Percentiles rank a stretch among this genome's conserved stretches.
phyloP scores from a whole-genome alignment of 345 rosid species.

The thale cress (Arabidopsis thaliana) region TAIR10.1 NC_003075.7:9096001-9096500 shows the following conservation, averaged over 20 bases:
- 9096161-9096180: background rate
- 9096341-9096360: fast-evolving
- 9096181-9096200: background rate
- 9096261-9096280: background rate
- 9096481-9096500: constrained; percentile 75
- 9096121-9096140: constrained; percentile 78
- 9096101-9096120: constrained; percentile 92
- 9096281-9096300: constrained; percentile 39
- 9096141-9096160: constrained; percentile 50
- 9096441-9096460: constrained; percentile 53
- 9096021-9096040: constrained; percentile 87
- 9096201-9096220: background rate
- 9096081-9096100: constrained; percentile 77
- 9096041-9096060: constrained; percentile 70
- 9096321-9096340: background rate
- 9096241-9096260: too few relatives aligned
- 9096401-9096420: constrained; percentile 81
- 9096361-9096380: constrained; percentile 80
- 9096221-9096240: background rate
- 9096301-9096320: background rate
- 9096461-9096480: constrained; percentile 66
- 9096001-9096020: constrained; percentile 64
- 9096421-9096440: constrained; percentile 72
- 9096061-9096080: constrained; percentile 69
- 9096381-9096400: constrained; percentile 71